phyloP scores from a whole-genome alignment of 2,329 filamentous ascomycete genomes.

The Metarhizium robertsii region DNA sequence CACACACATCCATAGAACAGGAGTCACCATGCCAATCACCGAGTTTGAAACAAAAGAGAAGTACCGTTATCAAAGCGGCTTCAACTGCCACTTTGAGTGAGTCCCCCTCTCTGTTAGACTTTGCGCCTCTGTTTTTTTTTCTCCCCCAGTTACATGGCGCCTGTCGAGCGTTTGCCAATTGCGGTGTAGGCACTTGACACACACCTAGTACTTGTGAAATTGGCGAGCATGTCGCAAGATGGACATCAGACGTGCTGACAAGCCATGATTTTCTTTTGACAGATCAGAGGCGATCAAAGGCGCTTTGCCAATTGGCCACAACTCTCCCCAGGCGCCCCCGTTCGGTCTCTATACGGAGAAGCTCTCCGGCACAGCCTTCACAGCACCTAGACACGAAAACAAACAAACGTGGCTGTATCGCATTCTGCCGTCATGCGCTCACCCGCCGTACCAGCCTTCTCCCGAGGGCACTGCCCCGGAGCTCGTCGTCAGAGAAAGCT shows the following conservation, averaged over 20 bases:
- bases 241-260: background rate
- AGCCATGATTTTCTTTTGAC: background rate
- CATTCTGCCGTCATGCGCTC: constrained; percentile 54
- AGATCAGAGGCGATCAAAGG: constrained; percentile 70
- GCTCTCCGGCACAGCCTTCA: constrained; percentile 64
- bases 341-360: constrained; percentile 77
- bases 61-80: constrained; percentile 73
- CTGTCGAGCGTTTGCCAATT: no score
- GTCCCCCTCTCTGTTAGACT: constrained; percentile 15
- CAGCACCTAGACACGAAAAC: constrained; percentile 58
- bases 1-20: background rate
- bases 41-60: constrained; percentile 39
- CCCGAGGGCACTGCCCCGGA: constrained; percentile 14
- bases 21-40: constrained; percentile 38
- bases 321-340: constrained; percentile 73
- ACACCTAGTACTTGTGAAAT: no score
- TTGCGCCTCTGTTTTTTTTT: constrained; percentile 3
- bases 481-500: constrained; percentile 10
- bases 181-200: no score
- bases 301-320: constrained; percentile 64
- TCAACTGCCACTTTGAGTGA: constrained; percentile 68
- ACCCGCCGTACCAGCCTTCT: constrained; percentile 45
- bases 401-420: constrained; percentile 66
- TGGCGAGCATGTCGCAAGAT: no score
- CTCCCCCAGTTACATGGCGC: background rate